Evolutionary conservation across 2,329 filamentous ascomycete genomes (phyloP).

Genomic region (Bipolaris zeicola): DNA sequence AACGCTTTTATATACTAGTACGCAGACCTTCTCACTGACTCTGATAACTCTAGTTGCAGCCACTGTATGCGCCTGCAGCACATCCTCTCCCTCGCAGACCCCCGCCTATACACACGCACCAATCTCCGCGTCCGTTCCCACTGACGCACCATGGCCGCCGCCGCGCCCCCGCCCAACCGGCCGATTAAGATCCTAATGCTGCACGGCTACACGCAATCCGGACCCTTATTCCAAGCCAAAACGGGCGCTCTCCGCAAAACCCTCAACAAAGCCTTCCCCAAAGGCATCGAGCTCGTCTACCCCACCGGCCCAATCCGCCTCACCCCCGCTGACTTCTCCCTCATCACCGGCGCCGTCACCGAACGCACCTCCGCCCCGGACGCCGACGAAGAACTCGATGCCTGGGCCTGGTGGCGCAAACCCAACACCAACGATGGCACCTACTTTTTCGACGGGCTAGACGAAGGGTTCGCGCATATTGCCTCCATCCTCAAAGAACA

Average conservation of each 20-base stretch:
- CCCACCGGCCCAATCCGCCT: slow-evolving; percentile 54
- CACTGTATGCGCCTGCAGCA: slow-evolving; percentile 12
- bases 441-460: slow-evolving; percentile 68
- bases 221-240: slow-evolving; percentile 82
- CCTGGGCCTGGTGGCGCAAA: slow-evolving; percentile 83
- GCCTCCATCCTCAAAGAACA: slow-evolving; percentile 51
- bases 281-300: slow-evolving; percentile 55
- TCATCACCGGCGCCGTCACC: slow-evolving; percentile 43
- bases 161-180: slow-evolving; percentile 36
- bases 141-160: slow-evolving; percentile 39
- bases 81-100: slow-evolving; percentile 8
- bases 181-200: slow-evolving; percentile 57
- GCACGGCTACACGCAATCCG: slow-evolving; percentile 86
- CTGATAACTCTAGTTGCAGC: neutral
- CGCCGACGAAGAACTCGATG: slow-evolving; percentile 59
- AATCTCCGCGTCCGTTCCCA: slow-evolving; percentile 26
- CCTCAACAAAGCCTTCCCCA: slow-evolving; percentile 73
- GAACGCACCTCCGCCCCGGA: too few species aligned
- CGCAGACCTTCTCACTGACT: neutral
- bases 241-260: slow-evolving; percentile 85
- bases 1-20: neutral
- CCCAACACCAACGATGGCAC: slow-evolving; percentile 58
- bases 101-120: slow-evolving; percentile 12
- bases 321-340: slow-evolving; percentile 58
- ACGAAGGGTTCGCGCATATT: slow-evolving; percentile 68